Base-by-base conservation (phyloP, 345 rosid species). In the Ceriops decandra region DNA sequence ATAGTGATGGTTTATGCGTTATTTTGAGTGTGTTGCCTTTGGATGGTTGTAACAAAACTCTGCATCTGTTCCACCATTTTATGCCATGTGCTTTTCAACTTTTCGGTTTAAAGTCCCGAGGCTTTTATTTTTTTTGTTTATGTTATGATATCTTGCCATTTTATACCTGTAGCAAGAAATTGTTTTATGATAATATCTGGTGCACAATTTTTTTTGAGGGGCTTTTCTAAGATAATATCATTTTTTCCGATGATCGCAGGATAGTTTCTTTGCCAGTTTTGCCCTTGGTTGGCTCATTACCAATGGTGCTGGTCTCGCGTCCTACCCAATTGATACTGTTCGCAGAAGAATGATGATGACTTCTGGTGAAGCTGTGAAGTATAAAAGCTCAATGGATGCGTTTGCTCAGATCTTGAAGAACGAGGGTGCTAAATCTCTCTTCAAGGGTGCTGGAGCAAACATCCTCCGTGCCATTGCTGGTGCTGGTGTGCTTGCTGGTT, bases 271-370 rank as follows among this genome's bases (percentile, higher is more conserved):
- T 21, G 75, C 72, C 49, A 76, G 75, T 69, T 76, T 76, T 61
- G 79, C 69, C 11, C 79, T 76, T 19, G 79, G 79, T 61, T 76
- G 79, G 79, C 68, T 76, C 54, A 71, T 76, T 27, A 76, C 75
- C 15, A 76, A 71, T 27, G 79, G 79, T 76, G 79, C 79, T 32
- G 79, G 74, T 54, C 79, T 24, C 3, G 59, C 59, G 0, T 56
- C 59, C 6, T 56, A 24, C 51, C 80, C 80, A 1, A 77, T 77
- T 38, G 80, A 77, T 57, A 77, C 80, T 10, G 80, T 77, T 32
- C 73, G 80, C 1, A 77, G 80, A 77, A 77, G 80, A 77, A 77
- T 77, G 80, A 77, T 77, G 80, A 77, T 77, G 80, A 77, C 80
- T 13, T 77, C 80, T 17, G 80, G 80, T 67, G 80, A 77, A 72